These are phyloP conservation scores for Eucalyptus tenuipes DNA, from an alignment of 345 rosid genomes.

Conservation along the genomic window DNA sequence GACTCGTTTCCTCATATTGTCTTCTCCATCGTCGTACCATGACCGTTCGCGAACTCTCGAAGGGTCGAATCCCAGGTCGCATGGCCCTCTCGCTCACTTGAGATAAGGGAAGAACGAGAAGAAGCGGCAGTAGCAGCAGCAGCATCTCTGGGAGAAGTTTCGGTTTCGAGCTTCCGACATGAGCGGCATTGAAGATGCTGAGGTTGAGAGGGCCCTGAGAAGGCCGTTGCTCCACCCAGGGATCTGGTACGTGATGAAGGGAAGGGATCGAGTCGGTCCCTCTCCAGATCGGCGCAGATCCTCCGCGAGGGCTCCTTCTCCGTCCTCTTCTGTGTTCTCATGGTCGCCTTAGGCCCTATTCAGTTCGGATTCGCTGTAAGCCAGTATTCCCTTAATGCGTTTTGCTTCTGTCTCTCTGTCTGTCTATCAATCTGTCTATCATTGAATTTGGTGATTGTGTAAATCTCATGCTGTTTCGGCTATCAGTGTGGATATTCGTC, in stretches of 20 bases:
- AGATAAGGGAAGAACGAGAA: neutral
- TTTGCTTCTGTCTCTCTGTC: neutral
- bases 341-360: slow-evolving; percentile 61
- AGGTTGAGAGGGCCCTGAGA: slow-evolving; percentile 32
- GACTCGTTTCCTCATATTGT: neutral
- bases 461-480: neutral
- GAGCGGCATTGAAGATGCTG: slow-evolving; percentile 44
- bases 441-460: neutral
- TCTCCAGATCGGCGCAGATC: slow-evolving; percentile 29
- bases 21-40: neutral
- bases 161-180: neutral
- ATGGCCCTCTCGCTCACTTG: neutral
- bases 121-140: neutral
- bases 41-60: neutral
- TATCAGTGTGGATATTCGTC: slow-evolving; percentile 58
- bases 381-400: neutral
- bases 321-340: slow-evolving; percentile 48
- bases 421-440: neutral
- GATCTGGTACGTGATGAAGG: slow-evolving; percentile 46
- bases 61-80: neutral
- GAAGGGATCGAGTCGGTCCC: slow-evolving; percentile 40
- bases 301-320: slow-evolving; percentile 55
- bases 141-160: neutral
- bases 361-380: slow-evolving; percentile 67
- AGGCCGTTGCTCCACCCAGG: slow-evolving; percentile 64